Conservation (phyloP, 768 basidiomycete species). For the Mycena olivaceomarginata region DNA sequence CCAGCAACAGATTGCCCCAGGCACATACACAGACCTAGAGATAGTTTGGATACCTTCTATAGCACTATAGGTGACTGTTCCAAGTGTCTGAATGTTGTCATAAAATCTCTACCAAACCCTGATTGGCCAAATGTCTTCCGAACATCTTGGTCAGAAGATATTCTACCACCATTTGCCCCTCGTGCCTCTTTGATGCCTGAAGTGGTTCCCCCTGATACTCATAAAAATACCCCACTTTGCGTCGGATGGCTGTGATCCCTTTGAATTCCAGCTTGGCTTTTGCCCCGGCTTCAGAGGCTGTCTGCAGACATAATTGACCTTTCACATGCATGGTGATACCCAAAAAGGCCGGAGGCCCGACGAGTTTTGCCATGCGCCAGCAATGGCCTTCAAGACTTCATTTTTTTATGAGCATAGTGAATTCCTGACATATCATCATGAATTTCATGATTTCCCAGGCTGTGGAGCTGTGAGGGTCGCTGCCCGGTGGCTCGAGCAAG, state of each 20-base stretch:
- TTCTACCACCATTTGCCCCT: conserved; percentile 1
- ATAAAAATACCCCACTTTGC: neutral
- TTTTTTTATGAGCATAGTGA: neutral
- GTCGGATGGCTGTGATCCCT: neutral
- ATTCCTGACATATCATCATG: neutral
- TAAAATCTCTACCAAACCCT: neutral
- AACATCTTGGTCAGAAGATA: neutral
- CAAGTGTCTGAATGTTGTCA: neutral
- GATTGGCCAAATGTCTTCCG: neutral
- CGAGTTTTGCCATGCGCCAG: too few relatives aligned
- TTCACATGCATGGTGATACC: too few relatives aligned
- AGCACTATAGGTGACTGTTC: neutral
- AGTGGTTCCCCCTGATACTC: neutral
- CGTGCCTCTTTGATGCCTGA: neutral
- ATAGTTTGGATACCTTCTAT: neutral
- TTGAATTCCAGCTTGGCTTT: neutral
- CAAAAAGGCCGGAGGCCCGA: too few relatives aligned
- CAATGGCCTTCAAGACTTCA: too few relatives aligned
- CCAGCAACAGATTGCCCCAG: neutral
- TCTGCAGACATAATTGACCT: too few relatives aligned
- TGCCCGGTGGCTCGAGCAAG: too few relatives aligned
- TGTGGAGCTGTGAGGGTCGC: too few relatives aligned
- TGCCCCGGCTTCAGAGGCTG: too few relatives aligned
- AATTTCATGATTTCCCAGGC: neutral
- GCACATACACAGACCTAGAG: neutral